A percentile compares a stretch with the other conserved stretches of the same genome.
Evolutionary conservation across 257 asterid species (phyloP).

Genomic region (Linaria vulgaris): DNA sequence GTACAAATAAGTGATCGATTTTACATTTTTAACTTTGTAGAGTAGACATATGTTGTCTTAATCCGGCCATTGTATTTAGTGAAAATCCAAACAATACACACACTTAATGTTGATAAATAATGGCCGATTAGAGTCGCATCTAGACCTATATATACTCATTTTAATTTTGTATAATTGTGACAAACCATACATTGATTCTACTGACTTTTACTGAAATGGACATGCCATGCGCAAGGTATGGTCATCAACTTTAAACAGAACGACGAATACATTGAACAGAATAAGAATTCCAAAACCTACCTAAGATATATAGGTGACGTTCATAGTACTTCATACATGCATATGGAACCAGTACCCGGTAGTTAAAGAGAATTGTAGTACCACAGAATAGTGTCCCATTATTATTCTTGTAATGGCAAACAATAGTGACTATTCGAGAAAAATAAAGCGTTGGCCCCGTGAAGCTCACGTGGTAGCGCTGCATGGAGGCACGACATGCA

Average conservation of each 20-base stretch:
- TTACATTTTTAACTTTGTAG: too few species aligned
- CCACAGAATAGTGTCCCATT: background rate
- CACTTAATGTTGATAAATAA: too few species aligned
- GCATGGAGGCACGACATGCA: constrained; percentile 36
- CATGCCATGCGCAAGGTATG: background rate
- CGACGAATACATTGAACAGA: background rate
- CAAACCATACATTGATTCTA: too few species aligned
- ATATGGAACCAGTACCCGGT: too few species aligned
- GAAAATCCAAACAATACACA: too few species aligned
- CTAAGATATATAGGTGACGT: background rate
- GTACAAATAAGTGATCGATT: too few species aligned
- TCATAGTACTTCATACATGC: too few species aligned
- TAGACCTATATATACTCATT: background rate
- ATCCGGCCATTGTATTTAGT: too few species aligned
- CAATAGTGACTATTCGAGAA: background rate
- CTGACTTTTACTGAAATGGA: background rate
- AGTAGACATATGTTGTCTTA: too few species aligned
- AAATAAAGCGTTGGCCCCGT: background rate
- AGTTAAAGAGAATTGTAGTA: too few species aligned
- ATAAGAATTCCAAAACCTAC: background rate
- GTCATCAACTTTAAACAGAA: background rate
- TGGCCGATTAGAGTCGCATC: background rate
- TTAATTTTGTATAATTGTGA: background rate
- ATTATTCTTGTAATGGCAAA: background rate
- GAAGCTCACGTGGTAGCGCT: constrained; percentile 42